Evolutionary conservation across 75 land plant genomes (phyloP), one percentile per base, ranked within the genome.

Genomic region (Sequoia sempervirens): DNA sequence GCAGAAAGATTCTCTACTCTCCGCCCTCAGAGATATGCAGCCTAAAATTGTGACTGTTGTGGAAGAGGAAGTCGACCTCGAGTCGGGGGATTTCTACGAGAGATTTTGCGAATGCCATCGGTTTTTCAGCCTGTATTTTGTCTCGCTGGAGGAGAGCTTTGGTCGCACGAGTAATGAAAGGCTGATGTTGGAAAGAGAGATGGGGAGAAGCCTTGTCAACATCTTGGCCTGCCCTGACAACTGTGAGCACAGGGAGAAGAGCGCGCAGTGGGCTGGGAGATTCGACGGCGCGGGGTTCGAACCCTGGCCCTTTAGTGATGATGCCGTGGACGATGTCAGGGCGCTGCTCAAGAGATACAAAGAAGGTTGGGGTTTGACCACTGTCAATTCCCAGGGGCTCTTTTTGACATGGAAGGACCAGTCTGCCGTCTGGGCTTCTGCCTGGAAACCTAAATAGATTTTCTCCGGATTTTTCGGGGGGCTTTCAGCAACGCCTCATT

Each of bases 31-130:
- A 28, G 69, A 81, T 0, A 79, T 92, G 14, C 61, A 81, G 82
- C 95, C 96, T 4, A 90, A 86, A 68, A 83, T 92, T 46, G 84
- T 93, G 81, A 92, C 92, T 0, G 30, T 95, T 0, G 94, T 91
- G n/a, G 96, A 95, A 84, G 96, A 95, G 61, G 96, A 95, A 52
- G 94, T 92, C 18, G 93, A 95, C 58, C 82, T 93, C 72, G 46
- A 37, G 5, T 23, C n/a, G 1, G 80, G 34, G 26, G 56, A 74
- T 41, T 87, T 95, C 40, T 85, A 87, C 28, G 61, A 84, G 61
- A 61, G 91, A 54, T 88, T 95, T 26, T 86, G 89, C 69, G 93
- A 90, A 41, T 94, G 95, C 50, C 87, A 91, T 50, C 86, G 90
- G 36, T 90, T 91, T 73, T 88, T 85, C 70, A 86, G 84, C 54